Conservation (phyloP, 805 yeast genomes). For the Yarrowia hollandica region DNA sequence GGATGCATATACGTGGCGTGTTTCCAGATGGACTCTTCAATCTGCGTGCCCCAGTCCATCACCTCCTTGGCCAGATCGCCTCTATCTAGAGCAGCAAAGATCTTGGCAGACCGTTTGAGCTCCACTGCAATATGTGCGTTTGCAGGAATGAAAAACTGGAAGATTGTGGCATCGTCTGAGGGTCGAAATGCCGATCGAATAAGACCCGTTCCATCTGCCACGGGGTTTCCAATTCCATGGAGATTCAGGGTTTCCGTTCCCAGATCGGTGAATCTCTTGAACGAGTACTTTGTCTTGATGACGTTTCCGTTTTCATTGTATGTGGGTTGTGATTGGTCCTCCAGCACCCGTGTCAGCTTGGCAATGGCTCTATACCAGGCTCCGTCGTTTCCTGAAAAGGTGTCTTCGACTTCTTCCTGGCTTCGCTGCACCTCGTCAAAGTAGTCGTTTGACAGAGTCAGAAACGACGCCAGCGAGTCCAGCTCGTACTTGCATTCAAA, state of each 20-base stretch:
- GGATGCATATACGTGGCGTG: constrained; percentile 71
- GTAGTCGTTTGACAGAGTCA: constrained; percentile 73
- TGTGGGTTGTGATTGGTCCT: constrained; percentile 63
- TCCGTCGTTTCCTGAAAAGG: constrained; percentile 45
- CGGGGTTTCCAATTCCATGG: constrained; percentile 83
- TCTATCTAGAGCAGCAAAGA: constrained; percentile 35
- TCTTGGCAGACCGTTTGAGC: constrained; percentile 45
- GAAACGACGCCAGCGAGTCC: constrained; percentile 80
- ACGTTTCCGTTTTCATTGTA: constrained; percentile 48
- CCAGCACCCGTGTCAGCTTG: constrained; percentile 52
- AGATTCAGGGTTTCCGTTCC: constrained; percentile 82
- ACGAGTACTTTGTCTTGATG: constrained; percentile 56
- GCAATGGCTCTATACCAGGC: constrained; percentile 62
- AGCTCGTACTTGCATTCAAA: constrained; percentile 90
- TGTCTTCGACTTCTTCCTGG: constrained; percentile 45
- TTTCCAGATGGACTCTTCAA: constrained; percentile 57
- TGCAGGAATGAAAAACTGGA: constrained; percentile 81
- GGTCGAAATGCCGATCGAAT: constrained; percentile 85
- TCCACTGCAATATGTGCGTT: constrained; percentile 75
- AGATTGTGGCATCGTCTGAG: constrained; percentile 81
- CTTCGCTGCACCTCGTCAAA: constrained; percentile 49
- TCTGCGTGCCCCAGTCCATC: constrained; percentile 43
- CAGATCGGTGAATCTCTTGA: constrained; percentile 68
- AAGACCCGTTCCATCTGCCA: constrained; percentile 64
- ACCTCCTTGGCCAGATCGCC: constrained; percentile 35